Evolutionary conservation across 2,329 filamentous ascomycete species (phyloP), one percentile per base, ranked within the genome.

Genomic region (Elsinoe australis): DNA sequence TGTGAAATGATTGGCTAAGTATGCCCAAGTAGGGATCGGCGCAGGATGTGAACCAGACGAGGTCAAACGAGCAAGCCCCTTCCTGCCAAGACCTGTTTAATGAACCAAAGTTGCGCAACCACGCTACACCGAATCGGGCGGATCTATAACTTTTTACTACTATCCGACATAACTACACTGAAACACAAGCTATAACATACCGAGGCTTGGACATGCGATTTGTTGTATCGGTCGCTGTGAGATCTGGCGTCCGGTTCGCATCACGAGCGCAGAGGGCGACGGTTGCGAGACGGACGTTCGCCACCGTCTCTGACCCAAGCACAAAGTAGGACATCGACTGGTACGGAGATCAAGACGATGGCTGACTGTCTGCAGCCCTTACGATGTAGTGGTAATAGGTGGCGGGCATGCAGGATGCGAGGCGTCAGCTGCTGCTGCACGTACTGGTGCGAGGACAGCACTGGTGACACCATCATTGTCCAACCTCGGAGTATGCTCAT

Each of bases 401-500:
- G 92, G 92, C 52, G 92, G 92, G 21, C 92, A 98, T 72, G 92
- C 92, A 49, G 92, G 92, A 41, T 85, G 88, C 47, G 92, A 98
- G 72, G 92, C 92, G 51, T 90, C 85, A 55, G 83, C 92, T 8
- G 92, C 90, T 2, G 87, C 92, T 10, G 92, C 92, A 35, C 80
- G 92, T 59, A 79, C 85, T 12, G 92, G 92, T 46, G 92, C 90
- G 42, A 81, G 82, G 58, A 96, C 92, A 33, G 90, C 85, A 1
- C 77, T 98, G 55, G 75, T 98, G 41, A 98, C 92, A 1, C 92
- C 90, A 2, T 87, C 85, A 52, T 67, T 87, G 50, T 82, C 89
- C 51, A 95, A 95, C 58, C 80, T 96, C 15, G 90, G 90, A 49
- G 87, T 92, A 22, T 96, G 90, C 69, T 95, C 89, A 28, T 96